phyloP scores from a whole-genome alignment of 257 asterid species.

The Penstemon davidsonii region DNA sequence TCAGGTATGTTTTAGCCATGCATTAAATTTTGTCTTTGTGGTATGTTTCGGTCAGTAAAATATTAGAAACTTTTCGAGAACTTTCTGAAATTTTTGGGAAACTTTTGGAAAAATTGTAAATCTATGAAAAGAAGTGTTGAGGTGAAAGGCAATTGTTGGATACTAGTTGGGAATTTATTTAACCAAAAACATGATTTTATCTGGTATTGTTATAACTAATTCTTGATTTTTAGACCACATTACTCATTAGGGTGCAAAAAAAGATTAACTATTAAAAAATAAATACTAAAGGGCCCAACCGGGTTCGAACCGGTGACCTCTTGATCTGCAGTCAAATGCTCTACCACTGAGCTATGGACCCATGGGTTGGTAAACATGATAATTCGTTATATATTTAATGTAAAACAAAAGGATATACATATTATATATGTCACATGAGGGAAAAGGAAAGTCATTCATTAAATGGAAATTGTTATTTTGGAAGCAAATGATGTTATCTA shows the following conservation, averaged over 20 bases:
- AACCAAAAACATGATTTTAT: too few relatives aligned
- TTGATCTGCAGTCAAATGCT: conserved; percentile 86
- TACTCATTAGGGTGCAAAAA: too few relatives aligned
- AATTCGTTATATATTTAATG: not conserved
- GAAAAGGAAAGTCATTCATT: not conserved
- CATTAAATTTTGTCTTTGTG: too few relatives aligned
- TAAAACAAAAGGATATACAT: not conserved
- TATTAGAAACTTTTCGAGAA: too few relatives aligned
- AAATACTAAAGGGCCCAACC: conserved; percentile 55
- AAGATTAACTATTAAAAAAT: not conserved
- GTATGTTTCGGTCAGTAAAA: too few relatives aligned
- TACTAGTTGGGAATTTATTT: too few relatives aligned
- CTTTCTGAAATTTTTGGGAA: too few relatives aligned
- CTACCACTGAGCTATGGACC: conserved; percentile 97
- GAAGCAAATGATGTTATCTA: not conserved
- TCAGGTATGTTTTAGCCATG: conserved; percentile 53
- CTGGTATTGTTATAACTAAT: not conserved
- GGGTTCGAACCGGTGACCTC: conserved; percentile 82
- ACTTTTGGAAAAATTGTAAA: too few relatives aligned
- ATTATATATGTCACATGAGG: not conserved
- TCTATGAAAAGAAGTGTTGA: too few relatives aligned
- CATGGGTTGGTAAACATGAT: not conserved
- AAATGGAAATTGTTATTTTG: not conserved
- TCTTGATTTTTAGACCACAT: not conserved
- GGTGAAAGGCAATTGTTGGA: too few relatives aligned